Percentiles rank a stretch among this genome's conserved stretches.
phyloP scores from a whole-genome alignment of 1,284 basidiomycete genomes.

The Baeospora myosura region DNA sequence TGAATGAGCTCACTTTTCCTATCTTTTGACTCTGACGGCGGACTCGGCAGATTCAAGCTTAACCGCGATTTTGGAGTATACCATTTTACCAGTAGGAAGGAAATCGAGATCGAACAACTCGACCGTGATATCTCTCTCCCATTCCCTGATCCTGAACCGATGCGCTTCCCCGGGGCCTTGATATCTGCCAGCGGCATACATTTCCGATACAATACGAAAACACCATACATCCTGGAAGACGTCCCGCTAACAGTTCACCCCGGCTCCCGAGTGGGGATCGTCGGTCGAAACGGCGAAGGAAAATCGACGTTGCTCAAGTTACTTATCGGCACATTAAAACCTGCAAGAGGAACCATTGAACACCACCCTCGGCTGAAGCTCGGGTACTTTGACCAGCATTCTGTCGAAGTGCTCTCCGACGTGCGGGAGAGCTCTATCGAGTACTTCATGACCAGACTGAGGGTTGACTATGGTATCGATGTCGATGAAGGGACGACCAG shows the following conservation, averaged over 20 bases:
- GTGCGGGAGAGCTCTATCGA: slow-evolving; percentile 18
- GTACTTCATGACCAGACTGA: slow-evolving; percentile 25
- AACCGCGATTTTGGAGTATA: slow-evolving; percentile 8
- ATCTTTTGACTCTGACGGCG: slow-evolving; percentile 12
- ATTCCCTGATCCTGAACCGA: slow-evolving; percentile 37
- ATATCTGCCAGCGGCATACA: slow-evolving; percentile 43
- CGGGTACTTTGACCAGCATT: slow-evolving; percentile 51
- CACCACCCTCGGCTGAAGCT: slow-evolving; percentile 52
- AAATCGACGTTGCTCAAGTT: slow-evolving; percentile 62
- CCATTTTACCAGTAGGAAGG: slow-evolving; percentile 22
- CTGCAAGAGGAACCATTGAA: slow-evolving; percentile 46
- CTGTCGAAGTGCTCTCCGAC: slow-evolving; percentile 41
- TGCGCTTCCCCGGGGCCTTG: slow-evolving; percentile 47
- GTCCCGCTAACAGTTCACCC: slow-evolving; percentile 52
- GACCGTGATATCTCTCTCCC: slow-evolving; percentile 41
- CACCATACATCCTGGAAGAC: slow-evolving; percentile 37
- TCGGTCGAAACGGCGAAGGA: slow-evolving; percentile 30
- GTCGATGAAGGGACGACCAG: slow-evolving; percentile 21
- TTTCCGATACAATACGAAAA: slow-evolving; percentile 32
- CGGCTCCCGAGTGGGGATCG: slow-evolving; percentile 48
- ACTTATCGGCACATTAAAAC: slow-evolving; percentile 35
- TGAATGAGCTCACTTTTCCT: slow-evolving; percentile 9
- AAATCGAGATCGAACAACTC: slow-evolving; percentile 40
- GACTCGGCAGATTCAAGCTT: slow-evolving; percentile 50
- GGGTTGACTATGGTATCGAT: slow-evolving; percentile 5